Evolutionary conservation across 257 asterid species (phyloP).

Genomic region (Nyctanthes arbortristis): DNA sequence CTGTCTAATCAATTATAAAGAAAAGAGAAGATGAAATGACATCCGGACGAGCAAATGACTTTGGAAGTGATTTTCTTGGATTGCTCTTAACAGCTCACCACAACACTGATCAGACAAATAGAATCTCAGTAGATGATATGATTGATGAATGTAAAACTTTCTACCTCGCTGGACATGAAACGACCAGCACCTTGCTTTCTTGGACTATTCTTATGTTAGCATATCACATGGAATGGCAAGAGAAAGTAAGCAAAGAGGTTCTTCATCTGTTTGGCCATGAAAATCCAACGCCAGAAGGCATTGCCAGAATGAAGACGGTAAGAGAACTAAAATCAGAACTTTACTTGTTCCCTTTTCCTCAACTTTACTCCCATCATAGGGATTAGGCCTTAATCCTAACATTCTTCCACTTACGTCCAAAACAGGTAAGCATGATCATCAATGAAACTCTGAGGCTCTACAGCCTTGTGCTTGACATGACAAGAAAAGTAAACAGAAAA

Average conservation of each 20-base stretch:
- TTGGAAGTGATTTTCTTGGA: constrained; percentile 58
- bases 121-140: constrained; percentile 37
- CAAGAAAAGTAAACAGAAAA: too few species aligned
- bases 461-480: too few species aligned
- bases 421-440: too few species aligned
- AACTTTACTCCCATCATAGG: too few species aligned
- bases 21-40: not conserved
- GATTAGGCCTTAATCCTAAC: not conserved
- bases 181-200: constrained; percentile 40
- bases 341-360: too few species aligned
- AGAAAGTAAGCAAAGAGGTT: constrained; percentile 48
- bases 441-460: too few species aligned
- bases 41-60: constrained; percentile 4
- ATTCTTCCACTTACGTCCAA: not conserved
- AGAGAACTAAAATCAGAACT: constrained; percentile 12
- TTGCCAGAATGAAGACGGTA: constrained; percentile 39
- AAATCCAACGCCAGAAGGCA: constrained; percentile 42
- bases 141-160: too few species aligned
- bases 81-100: constrained; percentile 39
- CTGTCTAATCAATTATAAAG: not conserved
- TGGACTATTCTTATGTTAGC: constrained; percentile 52
- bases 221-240: constrained; percentile 62
- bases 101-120: constrained; percentile 20
- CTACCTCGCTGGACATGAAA: constrained; percentile 59
- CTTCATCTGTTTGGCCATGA: constrained; percentile 30